phyloP scores from a whole-genome alignment of 2,329 filamentous ascomycete species.

The Seiridium unicorne region DNA sequence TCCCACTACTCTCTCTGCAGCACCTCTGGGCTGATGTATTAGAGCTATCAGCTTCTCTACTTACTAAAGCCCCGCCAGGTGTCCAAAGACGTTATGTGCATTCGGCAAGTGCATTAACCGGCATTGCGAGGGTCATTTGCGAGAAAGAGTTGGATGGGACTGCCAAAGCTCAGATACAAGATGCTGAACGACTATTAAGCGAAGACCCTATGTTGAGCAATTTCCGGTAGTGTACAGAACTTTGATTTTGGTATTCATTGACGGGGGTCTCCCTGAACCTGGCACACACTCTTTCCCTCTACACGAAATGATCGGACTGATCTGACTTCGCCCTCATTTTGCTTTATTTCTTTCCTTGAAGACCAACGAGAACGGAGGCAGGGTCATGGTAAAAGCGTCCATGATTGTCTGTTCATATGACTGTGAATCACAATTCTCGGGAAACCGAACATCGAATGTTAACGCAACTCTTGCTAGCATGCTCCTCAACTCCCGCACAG shows the following conservation, averaged over 20 bases:
- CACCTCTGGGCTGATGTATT: constrained; percentile 55
- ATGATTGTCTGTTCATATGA: constrained; percentile 3
- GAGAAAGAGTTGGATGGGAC: constrained; percentile 9
- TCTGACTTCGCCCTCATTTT: background rate
- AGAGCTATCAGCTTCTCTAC: constrained; percentile 54
- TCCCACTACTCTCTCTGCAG: constrained; percentile 30
- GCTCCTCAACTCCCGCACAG: constrained; percentile 9
- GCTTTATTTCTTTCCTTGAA: constrained; percentile 1
- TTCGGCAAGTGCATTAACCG: constrained; percentile 48
- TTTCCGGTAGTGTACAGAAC: background rate
- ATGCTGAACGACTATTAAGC: background rate
- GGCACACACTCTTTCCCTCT: too few species aligned
- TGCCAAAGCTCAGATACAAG: background rate
- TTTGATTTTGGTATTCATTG: too few species aligned
- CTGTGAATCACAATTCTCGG: background rate
- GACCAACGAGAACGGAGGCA: constrained; percentile 3
- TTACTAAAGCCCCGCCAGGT: constrained; percentile 43
- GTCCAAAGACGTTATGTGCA: constrained; percentile 50
- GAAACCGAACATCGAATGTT: constrained; percentile 6
- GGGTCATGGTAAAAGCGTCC: constrained; percentile 9
- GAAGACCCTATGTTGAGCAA: background rate
- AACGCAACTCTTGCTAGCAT: constrained; percentile 6
- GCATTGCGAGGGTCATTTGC: constrained; percentile 43
- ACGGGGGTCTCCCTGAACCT: too few species aligned
- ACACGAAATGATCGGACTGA: background rate